Evolutionary conservation across 768 basidiomycete species (phyloP).

Genomic region (Pleurotus cornucopiae): DNA sequence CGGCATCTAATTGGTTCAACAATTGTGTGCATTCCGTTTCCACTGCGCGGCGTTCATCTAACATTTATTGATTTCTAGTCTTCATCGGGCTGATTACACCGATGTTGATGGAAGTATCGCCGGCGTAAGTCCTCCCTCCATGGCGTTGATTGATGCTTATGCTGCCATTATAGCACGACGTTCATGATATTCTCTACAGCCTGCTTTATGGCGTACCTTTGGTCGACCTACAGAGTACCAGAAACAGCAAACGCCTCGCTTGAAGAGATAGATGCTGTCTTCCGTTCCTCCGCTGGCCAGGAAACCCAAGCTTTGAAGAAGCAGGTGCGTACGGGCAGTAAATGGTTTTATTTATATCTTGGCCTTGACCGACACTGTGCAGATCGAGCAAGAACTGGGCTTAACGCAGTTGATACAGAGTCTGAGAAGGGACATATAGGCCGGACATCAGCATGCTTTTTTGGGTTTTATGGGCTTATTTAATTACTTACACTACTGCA

Average conservation of each 20-base stretch:
- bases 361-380: neutral
- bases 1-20: constrained; percentile 84
- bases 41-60: neutral
- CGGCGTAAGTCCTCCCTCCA: constrained; percentile 39
- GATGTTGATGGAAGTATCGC: constrained; percentile 53
- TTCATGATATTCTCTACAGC: constrained; percentile 64
- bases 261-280: constrained; percentile 73
- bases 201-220: constrained; percentile 64
- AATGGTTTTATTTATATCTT: neutral
- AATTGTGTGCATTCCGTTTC: constrained; percentile 48
- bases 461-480: too few species aligned
- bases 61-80: constrained; percentile 35
- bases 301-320: constrained; percentile 48
- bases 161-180: constrained; percentile 42
- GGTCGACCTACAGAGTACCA: constrained; percentile 66
- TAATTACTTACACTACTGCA: too few species aligned
- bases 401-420: constrained; percentile 39
- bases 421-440: constrained; percentile 19
- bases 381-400: constrained; percentile 61
- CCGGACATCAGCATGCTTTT: too few species aligned
- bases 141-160: neutral
- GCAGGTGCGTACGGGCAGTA: constrained; percentile 37
- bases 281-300: constrained; percentile 51
- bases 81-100: constrained; percentile 75
- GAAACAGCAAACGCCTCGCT: constrained; percentile 76